These are phyloP conservation scores for Kwoniella europaea DNA, from an alignment of 768 basidiomycete genomes.

Conservation along the genomic window DNA sequence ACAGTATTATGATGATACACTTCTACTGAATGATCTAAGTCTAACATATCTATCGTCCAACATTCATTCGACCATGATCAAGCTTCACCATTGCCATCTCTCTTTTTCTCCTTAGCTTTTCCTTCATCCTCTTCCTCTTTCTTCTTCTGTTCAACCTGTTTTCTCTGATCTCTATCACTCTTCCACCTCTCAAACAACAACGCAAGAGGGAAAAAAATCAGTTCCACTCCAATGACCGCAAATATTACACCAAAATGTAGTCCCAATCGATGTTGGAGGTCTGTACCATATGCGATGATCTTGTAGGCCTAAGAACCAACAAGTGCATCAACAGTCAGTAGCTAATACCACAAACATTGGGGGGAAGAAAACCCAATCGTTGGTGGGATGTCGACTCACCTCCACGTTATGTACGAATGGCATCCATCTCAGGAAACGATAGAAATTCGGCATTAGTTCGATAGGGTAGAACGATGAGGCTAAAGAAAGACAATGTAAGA, in stretches of 20 bases:
- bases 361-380: neutral
- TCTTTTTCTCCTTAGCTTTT: conserved; percentile 4
- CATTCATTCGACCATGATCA: neutral
- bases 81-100: neutral
- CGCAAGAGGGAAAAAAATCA: conserved; percentile 35
- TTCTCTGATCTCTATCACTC: conserved; percentile 30
- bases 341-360: neutral
- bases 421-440: conserved; percentile 49
- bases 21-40: neutral
- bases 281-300: conserved; percentile 54
- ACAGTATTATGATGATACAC: neutral
- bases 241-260: conserved; percentile 55
- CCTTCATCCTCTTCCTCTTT: conserved; percentile 15
- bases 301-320: conserved; percentile 41
- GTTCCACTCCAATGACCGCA: conserved; percentile 49
- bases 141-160: conserved; percentile 28
- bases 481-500: conserved; percentile 7
- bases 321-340: neutral
- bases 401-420: conserved; percentile 46
- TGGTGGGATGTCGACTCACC: neutral
- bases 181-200: conserved; percentile 48
- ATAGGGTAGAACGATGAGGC: conserved; percentile 57
- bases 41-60: neutral
- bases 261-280: conserved; percentile 42
- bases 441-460: conserved; percentile 50